phyloP scores from a whole-genome alignment of 768 basidiomycete species.

The Termitomyces sp. region DNA sequence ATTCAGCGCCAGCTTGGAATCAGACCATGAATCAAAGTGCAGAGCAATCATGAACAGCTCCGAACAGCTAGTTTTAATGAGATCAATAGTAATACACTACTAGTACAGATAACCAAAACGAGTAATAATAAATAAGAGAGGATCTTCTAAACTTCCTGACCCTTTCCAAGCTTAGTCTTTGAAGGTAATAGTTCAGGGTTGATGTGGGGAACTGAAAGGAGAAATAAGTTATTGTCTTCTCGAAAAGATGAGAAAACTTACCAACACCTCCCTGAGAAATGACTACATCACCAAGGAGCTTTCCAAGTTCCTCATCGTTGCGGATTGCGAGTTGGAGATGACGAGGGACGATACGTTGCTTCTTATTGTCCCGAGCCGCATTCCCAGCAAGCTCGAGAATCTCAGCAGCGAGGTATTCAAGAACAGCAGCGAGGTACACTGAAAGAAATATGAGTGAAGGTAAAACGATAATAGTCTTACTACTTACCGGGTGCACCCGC shows the following conservation, averaged over 20 bases:
- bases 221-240: not conserved
- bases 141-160: constrained; percentile 22
- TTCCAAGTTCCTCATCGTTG: constrained; percentile 80
- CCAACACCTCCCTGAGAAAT: constrained; percentile 90
- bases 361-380: constrained; percentile 70
- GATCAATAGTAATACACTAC: constrained; percentile 18
- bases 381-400: constrained; percentile 84
- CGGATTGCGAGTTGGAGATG: constrained; percentile 85
- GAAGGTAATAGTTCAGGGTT: constrained; percentile 39
- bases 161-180: constrained; percentile 35
- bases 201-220: constrained; percentile 28
- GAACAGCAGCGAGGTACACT: constrained; percentile 82
- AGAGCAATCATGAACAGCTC: not conserved
- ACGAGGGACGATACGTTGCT: constrained; percentile 85
- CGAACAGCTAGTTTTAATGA: not conserved
- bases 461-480: not conserved
- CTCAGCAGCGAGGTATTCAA: constrained; percentile 83
- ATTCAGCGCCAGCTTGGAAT: too few species aligned
- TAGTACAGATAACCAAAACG: constrained; percentile 11
- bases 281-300: constrained; percentile 80
- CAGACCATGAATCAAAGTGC: too few species aligned
- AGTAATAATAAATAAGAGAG: not conserved
- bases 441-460: not conserved
- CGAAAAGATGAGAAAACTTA: constrained; percentile 18
- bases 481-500: constrained; percentile 67